Evolutionary conservation across 495 filamentous ascomycete species (phyloP).

Genomic region (Trichocladium antarcticum): DNA sequence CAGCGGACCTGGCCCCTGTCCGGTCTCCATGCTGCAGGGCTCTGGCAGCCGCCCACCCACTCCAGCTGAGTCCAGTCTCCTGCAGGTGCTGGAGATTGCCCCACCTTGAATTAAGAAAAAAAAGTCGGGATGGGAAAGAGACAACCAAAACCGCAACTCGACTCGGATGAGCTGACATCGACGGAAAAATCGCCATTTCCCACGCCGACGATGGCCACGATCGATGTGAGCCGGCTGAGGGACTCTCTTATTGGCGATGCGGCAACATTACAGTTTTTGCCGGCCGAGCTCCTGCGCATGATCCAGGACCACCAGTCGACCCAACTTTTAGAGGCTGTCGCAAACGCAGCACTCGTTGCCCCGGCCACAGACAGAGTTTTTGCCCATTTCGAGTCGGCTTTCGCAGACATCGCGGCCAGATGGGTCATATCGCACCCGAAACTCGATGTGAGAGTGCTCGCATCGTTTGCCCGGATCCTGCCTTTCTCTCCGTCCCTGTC

Average conservation of each 20-base stretch:
- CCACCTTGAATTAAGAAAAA: conserved; percentile 26
- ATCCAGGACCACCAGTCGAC: conserved; percentile 51
- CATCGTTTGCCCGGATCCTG: conserved; percentile 66
- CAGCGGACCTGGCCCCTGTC: conserved; percentile 1
- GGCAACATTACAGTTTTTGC: conserved; percentile 43
- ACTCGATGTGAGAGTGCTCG: conserved; percentile 45
- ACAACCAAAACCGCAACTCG: background rate
- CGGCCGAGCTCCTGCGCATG: conserved; percentile 52
- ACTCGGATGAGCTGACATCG: background rate
- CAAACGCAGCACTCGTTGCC: conserved; percentile 54
- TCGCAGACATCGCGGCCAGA: conserved; percentile 68
- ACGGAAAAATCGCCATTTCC: conserved; percentile 8
- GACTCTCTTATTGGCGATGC: conserved; percentile 28
- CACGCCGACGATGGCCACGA: conserved; percentile 31
- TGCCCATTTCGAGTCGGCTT: conserved; percentile 53
- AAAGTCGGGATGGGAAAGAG: conserved; percentile 20
- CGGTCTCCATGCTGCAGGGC: no score
- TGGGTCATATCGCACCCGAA: conserved; percentile 45
- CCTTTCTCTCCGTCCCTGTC: conserved; percentile 66
- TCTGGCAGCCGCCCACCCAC: background rate
- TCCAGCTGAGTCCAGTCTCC: no score
- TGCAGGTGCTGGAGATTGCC: conserved; percentile 8
- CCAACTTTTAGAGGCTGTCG: conserved; percentile 59
- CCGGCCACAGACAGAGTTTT: conserved; percentile 57
- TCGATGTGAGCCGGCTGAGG: conserved; percentile 35